Evolutionary conservation across 2,329 filamentous ascomycete genomes (phyloP), one percentile per base, ranked within the genome.

Genomic region (Alternaria metachromatica): DNA sequence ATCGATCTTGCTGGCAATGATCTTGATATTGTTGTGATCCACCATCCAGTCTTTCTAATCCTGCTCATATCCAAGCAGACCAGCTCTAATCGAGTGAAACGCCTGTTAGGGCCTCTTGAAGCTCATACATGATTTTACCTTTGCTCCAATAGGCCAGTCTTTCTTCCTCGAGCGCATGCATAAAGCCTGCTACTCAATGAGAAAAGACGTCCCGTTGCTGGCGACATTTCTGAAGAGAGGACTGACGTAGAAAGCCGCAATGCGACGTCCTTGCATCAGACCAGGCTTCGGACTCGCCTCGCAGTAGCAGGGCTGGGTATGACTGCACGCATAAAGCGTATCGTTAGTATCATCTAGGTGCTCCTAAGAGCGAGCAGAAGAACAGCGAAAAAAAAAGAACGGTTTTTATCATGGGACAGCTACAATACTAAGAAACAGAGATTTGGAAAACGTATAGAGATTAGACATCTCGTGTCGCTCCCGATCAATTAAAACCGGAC

Each of bases 91-190:
- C n/a, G 10, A 49, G 46, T 20, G n/a, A 50, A 30, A 50, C 21
- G 18, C n/a, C n/a, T 3, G 1, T 21, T 50, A 6, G 3, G 12
- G n/a, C 46, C 28, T 18, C 4, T 30, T 30, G 4, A 10, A 37
- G 49, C 30, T n/a, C 0, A n/a, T 20, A 23, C 28, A 2, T 12
- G 20, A 6, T 21, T 15, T 15, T 20, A 5, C 49, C 2, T 48
- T 2, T 21, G 18, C 6, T 15, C 41, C 2, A 25, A 44, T 9
- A 44, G 48, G 53, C 50, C 43, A 28, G 21, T 63, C 67, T 62
- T 71, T 72, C 76, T 68, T 79, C 78, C 71, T 79, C 75, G 66
- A 76, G 66, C 62, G 61, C 67, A 68, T 64, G 67, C 77, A 55
- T 70, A 30, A 62, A 73, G 77, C 74, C 68, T 68, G 54, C 45